phyloP scores from a whole-genome alignment of 768 basidiomycete genomes.

The Mycena sanguinolenta region DNA sequence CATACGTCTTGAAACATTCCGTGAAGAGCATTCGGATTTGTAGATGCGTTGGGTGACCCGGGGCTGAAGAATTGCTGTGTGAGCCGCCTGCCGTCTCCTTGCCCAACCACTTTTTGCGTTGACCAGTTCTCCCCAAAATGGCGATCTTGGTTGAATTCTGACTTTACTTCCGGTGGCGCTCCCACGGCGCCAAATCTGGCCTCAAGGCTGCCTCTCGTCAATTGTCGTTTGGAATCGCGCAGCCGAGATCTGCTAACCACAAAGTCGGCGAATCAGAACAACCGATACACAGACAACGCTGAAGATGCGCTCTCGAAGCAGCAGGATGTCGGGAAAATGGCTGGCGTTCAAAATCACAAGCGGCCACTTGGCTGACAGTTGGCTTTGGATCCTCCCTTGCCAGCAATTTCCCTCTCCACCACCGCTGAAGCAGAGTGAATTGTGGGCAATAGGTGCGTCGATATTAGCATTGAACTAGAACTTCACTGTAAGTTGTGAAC shows the following conservation, averaged over 20 bases:
- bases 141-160: too few relatives aligned
- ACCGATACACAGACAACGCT: not conserved
- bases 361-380: not conserved
- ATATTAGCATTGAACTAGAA: not conserved
- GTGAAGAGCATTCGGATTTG: too few relatives aligned
- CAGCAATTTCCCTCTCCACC: not conserved
- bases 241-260: not conserved
- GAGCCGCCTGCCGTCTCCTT: not conserved
- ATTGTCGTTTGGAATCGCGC: not conserved
- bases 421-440: not conserved
- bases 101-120: not conserved
- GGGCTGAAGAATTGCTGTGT: too few relatives aligned
- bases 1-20: too few relatives aligned
- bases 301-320: not conserved
- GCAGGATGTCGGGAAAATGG: not conserved
- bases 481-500: too few relatives aligned
- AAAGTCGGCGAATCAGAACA: not conserved
- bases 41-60: not conserved
- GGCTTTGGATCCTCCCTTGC: too few relatives aligned
- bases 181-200: slow-evolving; percentile 6
- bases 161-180: slow-evolving; percentile 1
- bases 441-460: not conserved
- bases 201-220: not conserved
- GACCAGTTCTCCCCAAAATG: not conserved
- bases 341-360: not conserved